Evolutionary conservation across 495 filamentous ascomycete species (phyloP).

Genomic region (Trichoderma gamsii): DNA sequence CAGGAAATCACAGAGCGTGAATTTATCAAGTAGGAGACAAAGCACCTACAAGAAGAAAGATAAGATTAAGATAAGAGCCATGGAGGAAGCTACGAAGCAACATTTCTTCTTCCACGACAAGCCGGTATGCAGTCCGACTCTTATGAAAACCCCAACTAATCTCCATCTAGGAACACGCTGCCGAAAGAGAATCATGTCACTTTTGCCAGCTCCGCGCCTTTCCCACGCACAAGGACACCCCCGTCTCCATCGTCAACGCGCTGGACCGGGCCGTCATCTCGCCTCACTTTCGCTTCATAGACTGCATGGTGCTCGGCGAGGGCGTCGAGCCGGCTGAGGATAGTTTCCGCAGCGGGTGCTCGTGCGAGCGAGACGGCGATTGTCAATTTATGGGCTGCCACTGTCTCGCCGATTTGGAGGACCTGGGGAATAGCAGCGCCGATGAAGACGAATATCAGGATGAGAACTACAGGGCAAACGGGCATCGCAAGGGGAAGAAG

Average conservation of each 20-base stretch:
- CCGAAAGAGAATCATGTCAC: constrained; percentile 36
- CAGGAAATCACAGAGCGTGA: background rate
- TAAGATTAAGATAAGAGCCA: constrained; percentile 15
- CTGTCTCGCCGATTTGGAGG: constrained; percentile 46
- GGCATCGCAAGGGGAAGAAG: constrained; percentile 34
- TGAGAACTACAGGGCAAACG: constrained; percentile 22
- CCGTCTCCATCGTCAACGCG: constrained; percentile 45
- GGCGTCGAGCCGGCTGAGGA: constrained; percentile 41
- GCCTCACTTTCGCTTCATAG: constrained; percentile 49
- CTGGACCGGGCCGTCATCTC: constrained; percentile 38
- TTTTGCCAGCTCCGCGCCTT: constrained; percentile 48
- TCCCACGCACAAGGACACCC: constrained; percentile 30
- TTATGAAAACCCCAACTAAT: constrained; percentile 18
- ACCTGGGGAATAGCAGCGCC: constrained; percentile 26
- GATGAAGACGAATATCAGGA: constrained; percentile 24
- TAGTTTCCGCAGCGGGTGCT: constrained; percentile 51
- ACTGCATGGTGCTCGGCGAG: constrained; percentile 36
- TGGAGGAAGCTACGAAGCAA: constrained; percentile 32
- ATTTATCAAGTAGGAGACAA: background rate
- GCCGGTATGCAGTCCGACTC: constrained; percentile 24
- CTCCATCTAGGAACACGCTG: constrained; percentile 16
- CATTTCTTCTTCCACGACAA: constrained; percentile 41
- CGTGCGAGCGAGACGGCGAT: constrained; percentile 36
- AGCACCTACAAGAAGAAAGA: background rate
- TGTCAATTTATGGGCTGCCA: constrained; percentile 46